A percentile compares a stretch with the other conserved stretches of the same genome.
Conservation (phyloP, 2,329 filamentous ascomycete species). For the Apiospora arundinis region DNA sequence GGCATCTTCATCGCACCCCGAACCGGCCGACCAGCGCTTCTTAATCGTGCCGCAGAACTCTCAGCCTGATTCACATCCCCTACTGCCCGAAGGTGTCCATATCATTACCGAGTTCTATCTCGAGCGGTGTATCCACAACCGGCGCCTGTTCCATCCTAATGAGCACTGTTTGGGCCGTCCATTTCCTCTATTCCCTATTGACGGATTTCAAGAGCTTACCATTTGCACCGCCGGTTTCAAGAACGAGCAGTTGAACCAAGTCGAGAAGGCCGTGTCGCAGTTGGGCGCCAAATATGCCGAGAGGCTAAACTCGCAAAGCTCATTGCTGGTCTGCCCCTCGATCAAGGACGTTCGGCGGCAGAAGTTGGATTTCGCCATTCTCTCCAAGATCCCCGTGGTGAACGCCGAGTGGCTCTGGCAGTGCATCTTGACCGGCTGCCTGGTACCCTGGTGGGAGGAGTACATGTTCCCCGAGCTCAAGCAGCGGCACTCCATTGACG, state of each 20-base stretch:
- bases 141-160: slow-evolving; percentile 71
- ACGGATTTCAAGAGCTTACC: slow-evolving; percentile 71
- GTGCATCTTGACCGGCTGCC: slow-evolving; percentile 67
- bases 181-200: slow-evolving; percentile 72
- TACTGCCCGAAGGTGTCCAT: slow-evolving; percentile 47
- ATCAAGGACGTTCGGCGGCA: slow-evolving; percentile 66
- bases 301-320: slow-evolving; percentile 72
- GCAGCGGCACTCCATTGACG: slow-evolving; percentile 32
- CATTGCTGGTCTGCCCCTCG: slow-evolving; percentile 76
- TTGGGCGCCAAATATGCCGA: slow-evolving; percentile 85
- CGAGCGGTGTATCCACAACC: slow-evolving; percentile 84
- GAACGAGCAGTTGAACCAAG: slow-evolving; percentile 83
- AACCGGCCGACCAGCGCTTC: slow-evolving; percentile 49
- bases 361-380: slow-evolving; percentile 78
- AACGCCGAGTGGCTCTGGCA: slow-evolving; percentile 84
- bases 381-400: slow-evolving; percentile 83
- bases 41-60: slow-evolving; percentile 62
- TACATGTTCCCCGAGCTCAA: slow-evolving; percentile 57
- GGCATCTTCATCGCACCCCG: slow-evolving; percentile 34
- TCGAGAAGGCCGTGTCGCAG: slow-evolving; percentile 76
- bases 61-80: slow-evolving; percentile 52
- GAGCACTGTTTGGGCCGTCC: slow-evolving; percentile 78
- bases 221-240: slow-evolving; percentile 85
- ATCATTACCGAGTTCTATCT: slow-evolving; percentile 91
- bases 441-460: slow-evolving; percentile 51